Conservation (phyloP, 164 flowering plant genomes). For the Aristolochia californica region DNA sequence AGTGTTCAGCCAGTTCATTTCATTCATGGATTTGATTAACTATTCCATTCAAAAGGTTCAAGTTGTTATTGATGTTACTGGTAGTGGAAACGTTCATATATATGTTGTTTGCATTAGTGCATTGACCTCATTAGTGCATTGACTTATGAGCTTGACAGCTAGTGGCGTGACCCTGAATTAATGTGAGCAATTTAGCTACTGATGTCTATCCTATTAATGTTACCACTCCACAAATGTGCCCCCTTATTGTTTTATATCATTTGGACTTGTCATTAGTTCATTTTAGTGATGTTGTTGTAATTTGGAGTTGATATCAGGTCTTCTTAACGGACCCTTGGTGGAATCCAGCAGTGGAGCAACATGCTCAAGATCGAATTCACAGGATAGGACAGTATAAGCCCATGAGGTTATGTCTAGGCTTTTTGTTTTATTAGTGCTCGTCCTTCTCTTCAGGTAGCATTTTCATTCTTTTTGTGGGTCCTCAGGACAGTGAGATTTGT, state of each 20-base stretch:
- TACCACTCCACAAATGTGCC: background rate
- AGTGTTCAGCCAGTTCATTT: conserved; percentile 97
- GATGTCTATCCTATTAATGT: background rate
- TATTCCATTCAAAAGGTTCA: conserved; percentile 77
- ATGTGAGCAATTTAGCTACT: conserved; percentile 38
- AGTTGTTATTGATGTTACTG: conserved; percentile 5
- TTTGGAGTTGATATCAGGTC: too few species aligned
- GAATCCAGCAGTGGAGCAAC: conserved; percentile 98
- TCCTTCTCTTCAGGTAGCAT: background rate
- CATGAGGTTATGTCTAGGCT: conserved; percentile 43
- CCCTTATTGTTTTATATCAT: background rate
- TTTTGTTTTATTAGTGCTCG: background rate
- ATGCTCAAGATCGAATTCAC: conserved; percentile 95
- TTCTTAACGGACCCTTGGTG: conserved; percentile 99
- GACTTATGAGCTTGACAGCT: conserved; percentile 90
- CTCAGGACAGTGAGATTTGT: conserved; percentile 70
- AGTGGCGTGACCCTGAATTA: conserved; percentile 93
- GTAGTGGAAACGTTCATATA: background rate
- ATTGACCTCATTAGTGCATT: conserved; percentile 29
- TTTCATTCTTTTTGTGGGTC: conserved; percentile 2
- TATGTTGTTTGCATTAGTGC: background rate
- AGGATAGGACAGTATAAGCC: conserved; percentile 95
- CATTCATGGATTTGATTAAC: conserved; percentile 87
- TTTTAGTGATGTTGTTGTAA: too few species aligned
- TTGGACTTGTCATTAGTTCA: too few species aligned